Conservation (phyloP, 495 filamentous ascomycete species). For the Xylaria intraflava region DNA sequence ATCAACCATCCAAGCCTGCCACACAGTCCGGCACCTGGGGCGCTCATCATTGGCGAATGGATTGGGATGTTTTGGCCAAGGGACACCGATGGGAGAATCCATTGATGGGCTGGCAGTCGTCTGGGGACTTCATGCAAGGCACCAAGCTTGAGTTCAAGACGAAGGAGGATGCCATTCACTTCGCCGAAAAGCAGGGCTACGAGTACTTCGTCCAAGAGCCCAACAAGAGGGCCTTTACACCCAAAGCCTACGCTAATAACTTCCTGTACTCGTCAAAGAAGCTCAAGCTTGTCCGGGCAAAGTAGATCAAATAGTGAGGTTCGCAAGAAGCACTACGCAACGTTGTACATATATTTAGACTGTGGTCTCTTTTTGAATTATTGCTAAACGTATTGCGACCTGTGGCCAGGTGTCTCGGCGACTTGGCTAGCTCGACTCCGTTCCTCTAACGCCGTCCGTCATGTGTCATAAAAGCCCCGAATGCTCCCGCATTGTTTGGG, state of each 20-base stretch:
- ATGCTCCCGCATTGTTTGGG: neutral
- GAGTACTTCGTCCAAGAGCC: slow-evolving; percentile 99
- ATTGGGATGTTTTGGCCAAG: slow-evolving; percentile 88
- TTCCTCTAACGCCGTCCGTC: neutral
- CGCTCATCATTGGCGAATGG: slow-evolving; percentile 86
- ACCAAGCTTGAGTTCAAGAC: slow-evolving; percentile 81
- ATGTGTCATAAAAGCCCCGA: neutral
- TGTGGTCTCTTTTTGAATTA: slow-evolving; percentile 16
- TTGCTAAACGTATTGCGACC: neutral
- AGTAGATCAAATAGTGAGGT: slow-evolving; percentile 45
- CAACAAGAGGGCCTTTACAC: slow-evolving; percentile 73
- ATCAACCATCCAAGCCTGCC: slow-evolving; percentile 78
- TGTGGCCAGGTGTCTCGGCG: neutral
- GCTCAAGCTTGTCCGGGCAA: slow-evolving; percentile 89
- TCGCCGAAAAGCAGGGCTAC: slow-evolving; percentile 98
- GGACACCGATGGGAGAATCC: slow-evolving; percentile 96
- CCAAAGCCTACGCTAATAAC: slow-evolving; percentile 96
- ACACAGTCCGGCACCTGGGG: slow-evolving; percentile 89
- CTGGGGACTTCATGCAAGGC: slow-evolving; percentile 86
- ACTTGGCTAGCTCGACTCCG: neutral
- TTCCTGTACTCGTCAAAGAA: slow-evolving; percentile 78
- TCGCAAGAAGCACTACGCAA: slow-evolving; percentile 2
- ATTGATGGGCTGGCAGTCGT: slow-evolving; percentile 97
- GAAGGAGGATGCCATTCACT: slow-evolving; percentile 91
- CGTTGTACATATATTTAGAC: slow-evolving; percentile 28